Percentiles rank a stretch among this genome's conserved stretches.
These are phyloP conservation scores for Nannizzia gypsea DNA, from an alignment of 2,329 filamentous ascomycete genomes.

Conservation along the genomic window DNA sequence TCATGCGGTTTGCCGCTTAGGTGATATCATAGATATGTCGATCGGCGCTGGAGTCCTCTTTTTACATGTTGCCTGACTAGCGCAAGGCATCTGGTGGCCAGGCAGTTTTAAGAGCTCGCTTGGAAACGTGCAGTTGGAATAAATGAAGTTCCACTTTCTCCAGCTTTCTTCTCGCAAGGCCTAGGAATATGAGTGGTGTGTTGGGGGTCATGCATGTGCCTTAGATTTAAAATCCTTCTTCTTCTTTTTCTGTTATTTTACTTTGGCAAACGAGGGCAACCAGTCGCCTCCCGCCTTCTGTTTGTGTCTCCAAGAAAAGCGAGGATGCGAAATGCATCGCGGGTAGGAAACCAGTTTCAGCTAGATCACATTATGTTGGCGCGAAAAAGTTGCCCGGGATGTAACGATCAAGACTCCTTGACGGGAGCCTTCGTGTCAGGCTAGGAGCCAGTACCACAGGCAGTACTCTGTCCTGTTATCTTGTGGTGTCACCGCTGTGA, in stretches of 20 bases:
- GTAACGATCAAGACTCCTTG: background rate
- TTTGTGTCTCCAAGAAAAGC: slow-evolving; percentile 4
- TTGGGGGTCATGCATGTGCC: background rate
- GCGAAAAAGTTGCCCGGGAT: background rate
- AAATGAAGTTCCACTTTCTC: background rate
- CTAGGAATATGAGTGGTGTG: too few relatives aligned
- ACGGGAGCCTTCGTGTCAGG: background rate
- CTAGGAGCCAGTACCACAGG: background rate
- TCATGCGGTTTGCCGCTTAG: slow-evolving; percentile 4
- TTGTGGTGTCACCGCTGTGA: background rate
- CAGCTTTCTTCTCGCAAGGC: background rate
- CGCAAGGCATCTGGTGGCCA: background rate
- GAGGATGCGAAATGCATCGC: background rate
- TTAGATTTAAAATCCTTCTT: background rate
- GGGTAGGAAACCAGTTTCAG: background rate
- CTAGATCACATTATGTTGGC: slow-evolving; percentile 1
- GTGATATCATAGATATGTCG: slow-evolving; percentile 1
- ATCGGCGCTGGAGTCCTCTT: background rate
- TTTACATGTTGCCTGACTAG: background rate
- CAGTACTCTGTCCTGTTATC: background rate
- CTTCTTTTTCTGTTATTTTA: background rate
- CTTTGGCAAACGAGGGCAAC: background rate
- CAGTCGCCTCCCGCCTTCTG: background rate
- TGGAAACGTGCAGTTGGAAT: background rate
- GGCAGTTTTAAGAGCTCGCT: background rate